Conservation (phyloP, 2,329 filamentous ascomycete genomes). For the Phialophora chinensis region DNA sequence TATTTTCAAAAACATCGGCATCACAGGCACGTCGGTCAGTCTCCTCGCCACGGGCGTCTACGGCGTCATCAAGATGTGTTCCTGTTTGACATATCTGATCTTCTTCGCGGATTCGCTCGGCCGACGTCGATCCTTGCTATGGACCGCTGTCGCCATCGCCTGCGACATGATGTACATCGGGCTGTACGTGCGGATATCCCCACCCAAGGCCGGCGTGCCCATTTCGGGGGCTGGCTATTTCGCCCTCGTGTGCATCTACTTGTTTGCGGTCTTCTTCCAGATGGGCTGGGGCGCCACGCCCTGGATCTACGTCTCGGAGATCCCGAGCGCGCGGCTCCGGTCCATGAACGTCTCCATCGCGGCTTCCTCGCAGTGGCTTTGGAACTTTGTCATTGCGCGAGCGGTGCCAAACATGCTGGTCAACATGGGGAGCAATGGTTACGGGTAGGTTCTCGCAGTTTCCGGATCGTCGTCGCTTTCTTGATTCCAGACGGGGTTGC, state of each 20-base stretch:
- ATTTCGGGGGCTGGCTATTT: constrained; percentile 71
- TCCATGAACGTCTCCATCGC: constrained; percentile 71
- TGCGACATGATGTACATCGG: constrained; percentile 72
- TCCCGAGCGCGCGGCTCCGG: constrained; percentile 69
- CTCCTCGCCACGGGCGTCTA: constrained; percentile 77
- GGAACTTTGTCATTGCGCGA: constrained; percentile 74
- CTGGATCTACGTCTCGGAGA: constrained; percentile 76
- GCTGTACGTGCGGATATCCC: constrained; percentile 67
- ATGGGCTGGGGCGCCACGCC: constrained; percentile 73
- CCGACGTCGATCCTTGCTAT: constrained; percentile 62
- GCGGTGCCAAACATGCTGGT: constrained; percentile 58
- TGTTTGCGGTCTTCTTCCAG: constrained; percentile 72
- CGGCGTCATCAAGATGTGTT: constrained; percentile 65
- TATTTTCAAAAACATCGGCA: constrained; percentile 71
- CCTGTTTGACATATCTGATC: constrained; percentile 42
- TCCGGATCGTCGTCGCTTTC: no score
- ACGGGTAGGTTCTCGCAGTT: neutral
- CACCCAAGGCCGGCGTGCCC: constrained; percentile 59
- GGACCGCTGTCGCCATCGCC: constrained; percentile 68
- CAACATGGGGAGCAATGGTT: constrained; percentile 17
- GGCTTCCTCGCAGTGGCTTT: constrained; percentile 73
- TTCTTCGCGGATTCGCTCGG: constrained; percentile 73
- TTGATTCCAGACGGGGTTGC: no score
- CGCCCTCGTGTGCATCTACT: constrained; percentile 72
- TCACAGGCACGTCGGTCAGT: constrained; percentile 62